Evolutionary conservation across 176 grass and related monocot genomes (phyloP).

Genomic region (Tillandsia fasciculata): DNA sequence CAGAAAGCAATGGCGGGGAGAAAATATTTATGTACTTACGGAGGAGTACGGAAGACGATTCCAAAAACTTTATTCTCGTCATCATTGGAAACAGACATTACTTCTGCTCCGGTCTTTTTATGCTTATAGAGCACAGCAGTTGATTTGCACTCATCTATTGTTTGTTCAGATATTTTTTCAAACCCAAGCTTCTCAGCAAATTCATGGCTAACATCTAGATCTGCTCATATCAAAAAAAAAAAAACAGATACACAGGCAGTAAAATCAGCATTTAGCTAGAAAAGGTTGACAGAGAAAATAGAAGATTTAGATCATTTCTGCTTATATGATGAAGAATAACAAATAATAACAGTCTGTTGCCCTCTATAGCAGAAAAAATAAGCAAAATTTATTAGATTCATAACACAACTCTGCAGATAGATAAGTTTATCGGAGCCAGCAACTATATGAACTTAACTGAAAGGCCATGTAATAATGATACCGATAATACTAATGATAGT

Average conservation of each 20-base stretch:
- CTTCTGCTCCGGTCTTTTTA: slow-evolving; percentile 85
- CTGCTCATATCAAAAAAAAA: slow-evolving; percentile 25
- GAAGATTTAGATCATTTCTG: not conserved
- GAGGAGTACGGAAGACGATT: slow-evolving; percentile 94
- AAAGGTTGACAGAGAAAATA: not conserved
- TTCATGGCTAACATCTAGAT: slow-evolving; percentile 59
- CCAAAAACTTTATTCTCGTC: slow-evolving; percentile 98
- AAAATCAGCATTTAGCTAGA: slow-evolving; percentile 1
- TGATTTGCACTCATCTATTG: slow-evolving; percentile 93
- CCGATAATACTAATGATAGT: too few relatives aligned
- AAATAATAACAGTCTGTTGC: not conserved
- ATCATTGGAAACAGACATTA: slow-evolving; percentile 85
- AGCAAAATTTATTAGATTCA: not conserved
- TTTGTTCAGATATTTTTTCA: slow-evolving; percentile 76
- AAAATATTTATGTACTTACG: slow-evolving; percentile 44
- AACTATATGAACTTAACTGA: too few relatives aligned
- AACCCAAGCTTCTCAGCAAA: slow-evolving; percentile 71
- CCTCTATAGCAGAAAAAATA: not conserved
- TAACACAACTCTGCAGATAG: too few relatives aligned
- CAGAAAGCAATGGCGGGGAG: not conserved
- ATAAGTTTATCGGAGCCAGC: too few relatives aligned
- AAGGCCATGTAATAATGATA: too few relatives aligned
- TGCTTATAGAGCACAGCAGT: slow-evolving; percentile 81
- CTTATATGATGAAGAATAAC: not conserved
- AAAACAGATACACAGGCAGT: slow-evolving; percentile 19